Base-by-base conservation (phyloP, 108 stramenopile genomes). In the Pseudonitzschia multiseries region DNA sequence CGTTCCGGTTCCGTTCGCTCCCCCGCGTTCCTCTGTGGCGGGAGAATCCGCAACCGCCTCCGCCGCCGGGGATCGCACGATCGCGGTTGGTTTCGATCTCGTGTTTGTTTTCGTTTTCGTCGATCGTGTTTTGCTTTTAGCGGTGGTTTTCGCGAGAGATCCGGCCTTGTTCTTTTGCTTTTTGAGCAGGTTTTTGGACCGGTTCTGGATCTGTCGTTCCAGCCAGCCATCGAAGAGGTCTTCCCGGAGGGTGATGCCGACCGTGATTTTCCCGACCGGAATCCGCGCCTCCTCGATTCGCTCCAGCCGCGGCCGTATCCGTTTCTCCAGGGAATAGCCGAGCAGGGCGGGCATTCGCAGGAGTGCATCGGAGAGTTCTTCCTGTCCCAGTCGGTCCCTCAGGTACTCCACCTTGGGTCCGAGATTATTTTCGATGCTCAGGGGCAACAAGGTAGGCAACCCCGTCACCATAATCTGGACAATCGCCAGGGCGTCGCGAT, bases 301-400 rank as follows among this genome's bases (percentile, higher is more conserved):
- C 63, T 86, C 76, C 79, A 94, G 79, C 20, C 93, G 82, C 31
- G 93, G 89, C 65, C 63, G 71, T 26, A 92, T 89, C 59, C 93
- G 75, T 14, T 84, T 82, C 5, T 88, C 65, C 17, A 94, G 66
- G 4, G 93, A 94, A 74, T 92, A 94, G 28, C 87, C 93, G 71
- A 94, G 78, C 22, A 94, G 61, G 13, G 85, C 69, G 17, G 93
- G 93, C 68, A 88, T 79, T 43, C 79, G 82, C 1, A 87, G 28
- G n/a, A 93, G 42, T 2, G 81, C 75, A 24, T 63, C 71, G 42
- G 77, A 78, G 28, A 92, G 36, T 57, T 65, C 53, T 31, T 68
- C 57, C 22, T 68, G 28, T 18, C 72, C 76, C 27, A 90, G 66
- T 17, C 43, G 48, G 21, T 73, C 15, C 48, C 76, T 69, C 57